A percentile compares a stretch with the other conserved stretches of the same genome.
Conservation (phyloP, 2,329 filamentous ascomycete genomes). For the Ophiostoma piceae region DNA sequence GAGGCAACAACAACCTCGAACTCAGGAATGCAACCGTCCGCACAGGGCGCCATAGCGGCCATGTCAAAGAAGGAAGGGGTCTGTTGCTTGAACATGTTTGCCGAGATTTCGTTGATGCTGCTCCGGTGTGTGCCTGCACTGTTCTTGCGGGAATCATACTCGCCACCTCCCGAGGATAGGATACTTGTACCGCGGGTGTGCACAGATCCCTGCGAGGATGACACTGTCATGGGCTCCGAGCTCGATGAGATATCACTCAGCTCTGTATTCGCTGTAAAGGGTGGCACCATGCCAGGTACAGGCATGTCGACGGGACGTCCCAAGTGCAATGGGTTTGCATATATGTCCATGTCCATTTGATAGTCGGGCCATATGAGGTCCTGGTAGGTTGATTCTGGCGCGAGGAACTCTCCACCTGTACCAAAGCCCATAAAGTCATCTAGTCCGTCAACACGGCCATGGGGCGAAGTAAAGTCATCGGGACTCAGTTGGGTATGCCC, state of each 20-base stretch:
- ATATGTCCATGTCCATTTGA: slow-evolving; percentile 42
- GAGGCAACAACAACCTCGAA: slow-evolving; percentile 45
- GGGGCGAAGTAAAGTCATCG: slow-evolving; percentile 37
- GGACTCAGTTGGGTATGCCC: slow-evolving; percentile 34
- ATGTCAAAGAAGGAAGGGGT: slow-evolving; percentile 23
- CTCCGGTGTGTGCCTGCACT: background rate
- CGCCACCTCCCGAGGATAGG: slow-evolving; percentile 35
- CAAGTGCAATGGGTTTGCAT: slow-evolving; percentile 35
- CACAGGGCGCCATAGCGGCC: slow-evolving; percentile 26
- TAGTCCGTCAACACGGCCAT: slow-evolving; percentile 36
- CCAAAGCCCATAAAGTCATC: slow-evolving; percentile 42
- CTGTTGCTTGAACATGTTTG: slow-evolving; percentile 9
- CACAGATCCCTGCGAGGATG: slow-evolving; percentile 41
- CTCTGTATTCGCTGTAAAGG: slow-evolving; percentile 34
- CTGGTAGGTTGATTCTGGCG: slow-evolving; percentile 38
- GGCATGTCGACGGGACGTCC: slow-evolving; percentile 33
- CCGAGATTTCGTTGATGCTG: background rate
- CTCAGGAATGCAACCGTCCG: slow-evolving; percentile 38
- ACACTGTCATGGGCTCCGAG: slow-evolving; percentile 40
- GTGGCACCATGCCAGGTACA: slow-evolving; percentile 24
- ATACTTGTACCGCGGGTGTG: slow-evolving; percentile 47
- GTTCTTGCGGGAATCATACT: slow-evolving; percentile 31
- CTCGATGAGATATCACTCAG: slow-evolving; percentile 40
- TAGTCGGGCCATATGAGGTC: slow-evolving; percentile 45
- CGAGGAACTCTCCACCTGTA: slow-evolving; percentile 33